These are phyloP conservation scores for Plenodomus biglobosus DNA, from an alignment of 2,329 filamentous ascomycete genomes.

Conservation along the genomic window DNA sequence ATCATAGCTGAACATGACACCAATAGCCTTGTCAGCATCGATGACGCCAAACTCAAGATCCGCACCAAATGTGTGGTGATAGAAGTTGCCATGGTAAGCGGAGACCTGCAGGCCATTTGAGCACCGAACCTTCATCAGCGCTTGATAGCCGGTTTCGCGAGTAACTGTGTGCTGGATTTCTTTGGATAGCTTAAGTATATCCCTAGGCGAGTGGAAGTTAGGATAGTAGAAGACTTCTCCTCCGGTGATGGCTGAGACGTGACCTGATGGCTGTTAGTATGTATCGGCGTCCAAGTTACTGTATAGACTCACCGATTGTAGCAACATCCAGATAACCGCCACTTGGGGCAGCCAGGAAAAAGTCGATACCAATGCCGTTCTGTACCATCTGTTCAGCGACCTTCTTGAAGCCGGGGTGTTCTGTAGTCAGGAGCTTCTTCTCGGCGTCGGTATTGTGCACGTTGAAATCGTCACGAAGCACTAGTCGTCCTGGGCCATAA, in stretches of 20 bases:
- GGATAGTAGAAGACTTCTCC: constrained; percentile 97
- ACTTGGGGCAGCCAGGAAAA: constrained; percentile 89
- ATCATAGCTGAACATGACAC: constrained; percentile 90
- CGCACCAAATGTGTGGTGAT: constrained; percentile 91
- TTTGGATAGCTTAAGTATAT: constrained; percentile 77
- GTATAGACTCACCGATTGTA: constrained; percentile 68
- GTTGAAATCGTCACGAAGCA: constrained; percentile 85
- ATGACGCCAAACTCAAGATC: constrained; percentile 92
- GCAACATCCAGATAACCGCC: constrained; percentile 92
- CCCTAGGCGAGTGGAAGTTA: constrained; percentile 87
- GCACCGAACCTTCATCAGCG: constrained; percentile 96
- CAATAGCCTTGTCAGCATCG: constrained; percentile 90
- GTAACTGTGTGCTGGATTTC: constrained; percentile 86
- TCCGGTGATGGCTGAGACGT: constrained; percentile 84
- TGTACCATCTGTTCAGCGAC: constrained; percentile 84
- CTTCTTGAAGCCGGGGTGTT: constrained; percentile 86
- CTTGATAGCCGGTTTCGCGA: constrained; percentile 91
- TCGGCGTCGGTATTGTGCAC: constrained; percentile 79
- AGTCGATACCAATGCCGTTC: constrained; percentile 83
- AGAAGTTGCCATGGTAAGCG: constrained; percentile 93
- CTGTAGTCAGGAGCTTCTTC: constrained; percentile 87
- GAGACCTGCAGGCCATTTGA: constrained; percentile 93
- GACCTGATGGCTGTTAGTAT: constrained; percentile 54
- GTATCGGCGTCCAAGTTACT: background rate
- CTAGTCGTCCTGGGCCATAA: constrained; percentile 83